Percentiles rank a stretch among this genome's conserved stretches.
These are phyloP conservation scores for Botryotinia globosa DNA, from an alignment of 2,329 filamentous ascomycete species.

Conservation along the genomic window DNA sequence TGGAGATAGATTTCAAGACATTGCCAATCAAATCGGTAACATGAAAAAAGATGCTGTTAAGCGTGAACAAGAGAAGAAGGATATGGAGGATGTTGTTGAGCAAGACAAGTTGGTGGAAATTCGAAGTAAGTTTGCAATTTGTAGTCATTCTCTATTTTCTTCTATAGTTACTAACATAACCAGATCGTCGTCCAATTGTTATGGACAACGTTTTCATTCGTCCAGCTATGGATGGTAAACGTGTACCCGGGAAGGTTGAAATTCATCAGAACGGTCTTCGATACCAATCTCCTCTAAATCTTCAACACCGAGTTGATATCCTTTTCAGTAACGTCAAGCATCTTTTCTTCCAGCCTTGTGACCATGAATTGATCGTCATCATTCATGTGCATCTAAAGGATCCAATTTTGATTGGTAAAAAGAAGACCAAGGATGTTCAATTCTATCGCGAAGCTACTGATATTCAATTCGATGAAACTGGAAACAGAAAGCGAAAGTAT, in stretches of 20 bases:
- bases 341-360: constrained; percentile 96
- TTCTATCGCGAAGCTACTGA: constrained; percentile 98
- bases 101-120: constrained; percentile 97
- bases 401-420: constrained; percentile 94
- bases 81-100: constrained; percentile 98
- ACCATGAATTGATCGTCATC: constrained; percentile 93
- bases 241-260: constrained; percentile 91
- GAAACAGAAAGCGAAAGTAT: constrained; percentile 96
- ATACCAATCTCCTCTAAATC: constrained; percentile 78
- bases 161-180: constrained; percentile 42
- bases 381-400: constrained; percentile 98
- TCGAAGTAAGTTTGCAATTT: constrained; percentile 61
- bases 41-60: constrained; percentile 91
- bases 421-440: constrained; percentile 98
- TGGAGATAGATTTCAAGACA: constrained; percentile 82
- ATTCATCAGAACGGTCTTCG: constrained; percentile 99
- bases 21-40: constrained; percentile 89
- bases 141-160: not conserved
- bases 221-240: constrained; percentile 93
- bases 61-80: constrained; percentile 97
- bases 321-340: constrained; percentile 98
- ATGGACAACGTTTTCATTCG: constrained; percentile 95
- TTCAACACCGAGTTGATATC: constrained; percentile 83
- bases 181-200: constrained; percentile 83
- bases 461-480: constrained; percentile 98